A percentile compares a stretch with the other conserved stretches of the same genome.
phyloP scores from a whole-genome alignment of 78 protist species.

The Thecamonas trahens region DNA sequence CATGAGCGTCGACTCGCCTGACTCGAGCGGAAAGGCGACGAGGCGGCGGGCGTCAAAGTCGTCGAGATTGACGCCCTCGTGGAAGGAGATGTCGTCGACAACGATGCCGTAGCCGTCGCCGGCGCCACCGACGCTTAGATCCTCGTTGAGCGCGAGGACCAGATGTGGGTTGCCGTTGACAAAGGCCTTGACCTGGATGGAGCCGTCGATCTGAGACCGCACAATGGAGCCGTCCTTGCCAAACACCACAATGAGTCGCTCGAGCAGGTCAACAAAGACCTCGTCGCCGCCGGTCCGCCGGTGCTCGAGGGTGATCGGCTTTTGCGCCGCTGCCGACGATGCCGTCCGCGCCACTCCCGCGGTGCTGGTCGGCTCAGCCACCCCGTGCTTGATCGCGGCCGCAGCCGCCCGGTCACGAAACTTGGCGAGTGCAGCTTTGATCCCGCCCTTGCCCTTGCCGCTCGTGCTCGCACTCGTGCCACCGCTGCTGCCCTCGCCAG shows the following conservation, averaged over 20 bases:
- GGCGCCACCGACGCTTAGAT: slow-evolving; percentile 35
- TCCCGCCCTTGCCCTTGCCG: too few species aligned
- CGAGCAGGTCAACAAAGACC: slow-evolving; percentile 72
- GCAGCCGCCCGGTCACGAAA: too few species aligned
- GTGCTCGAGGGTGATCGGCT: not conserved
- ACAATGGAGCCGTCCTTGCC: slow-evolving; percentile 45
- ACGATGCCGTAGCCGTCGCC: not conserved
- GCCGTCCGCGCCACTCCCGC: too few species aligned
- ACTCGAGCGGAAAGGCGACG: slow-evolving; percentile 41
- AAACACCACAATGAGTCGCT: slow-evolving; percentile 52
- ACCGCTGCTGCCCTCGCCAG: too few species aligned
- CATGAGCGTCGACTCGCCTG: slow-evolving; percentile 49
- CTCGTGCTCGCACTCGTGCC: too few species aligned
- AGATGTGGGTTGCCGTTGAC: slow-evolving; percentile 66
- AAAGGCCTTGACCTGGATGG: slow-evolving; percentile 71
- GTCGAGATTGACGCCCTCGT: slow-evolving; percentile 20
- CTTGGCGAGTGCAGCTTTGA: too few species aligned
- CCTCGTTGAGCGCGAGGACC: slow-evolving; percentile 67
- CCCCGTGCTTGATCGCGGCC: too few species aligned
- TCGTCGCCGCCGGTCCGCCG: slow-evolving; percentile 31
- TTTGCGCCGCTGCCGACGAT: too few species aligned
- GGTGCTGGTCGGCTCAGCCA: too few species aligned
- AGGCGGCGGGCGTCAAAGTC: slow-evolving; percentile 23
- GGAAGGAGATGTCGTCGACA: slow-evolving; percentile 62
- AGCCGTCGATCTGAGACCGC: slow-evolving; percentile 67